Base-by-base conservation (phyloP, 495 filamentous ascomycete species). In the Neurospora sp. region DNA sequence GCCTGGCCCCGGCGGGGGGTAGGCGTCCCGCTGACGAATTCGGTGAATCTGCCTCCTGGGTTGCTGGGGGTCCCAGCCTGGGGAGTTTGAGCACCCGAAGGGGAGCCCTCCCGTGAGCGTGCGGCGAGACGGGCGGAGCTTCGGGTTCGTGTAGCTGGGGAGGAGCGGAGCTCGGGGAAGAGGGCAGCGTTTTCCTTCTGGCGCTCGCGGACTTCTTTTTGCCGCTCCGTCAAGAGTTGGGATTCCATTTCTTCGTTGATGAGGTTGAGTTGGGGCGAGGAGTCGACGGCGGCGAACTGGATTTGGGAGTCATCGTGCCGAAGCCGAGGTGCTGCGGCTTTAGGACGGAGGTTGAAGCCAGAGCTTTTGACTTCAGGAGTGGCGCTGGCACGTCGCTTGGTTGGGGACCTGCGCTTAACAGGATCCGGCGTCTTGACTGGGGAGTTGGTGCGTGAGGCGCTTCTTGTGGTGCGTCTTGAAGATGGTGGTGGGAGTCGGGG, bases 271-370 rank as follows among this genome's bases (percentile, higher is more conserved):
- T 82, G 81, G 5, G 89, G 86, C 0, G 90, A 88, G 5, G 87
- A 88, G 12, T 87, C 86, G 69, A 94, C 89, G 1, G 89, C 79
- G 7, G 89, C 87, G 76, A 94, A 96, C 62, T 93, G 85, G 40
- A 95, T 85, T 74, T 94, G 92, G 6, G 93, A 94, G 79, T 94
- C 88, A 75, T 94, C 87, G 76, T 96, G 93, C 38, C 90, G 86
- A 38, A 89, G 81, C 35, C 84, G 86, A 4, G 83, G 79, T 23
- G 79, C 78, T 2, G 71, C 14, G 0, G 12, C 54, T 18, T 66
- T 73, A 39, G 71, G 77, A 2, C 75, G 80, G 9, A 72, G 73
- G 9, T 62, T 77, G 44, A 31, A 70, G 73, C 69, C 70, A 35
- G 59, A 73, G 37, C 40, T 46, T 31, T 75, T 78, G 71, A 70